Percentiles rank a stretch among this genome's conserved stretches.
Conservation (phyloP, 352 stramenopile genomes). For the Thalassiosira hispida region DNA sequence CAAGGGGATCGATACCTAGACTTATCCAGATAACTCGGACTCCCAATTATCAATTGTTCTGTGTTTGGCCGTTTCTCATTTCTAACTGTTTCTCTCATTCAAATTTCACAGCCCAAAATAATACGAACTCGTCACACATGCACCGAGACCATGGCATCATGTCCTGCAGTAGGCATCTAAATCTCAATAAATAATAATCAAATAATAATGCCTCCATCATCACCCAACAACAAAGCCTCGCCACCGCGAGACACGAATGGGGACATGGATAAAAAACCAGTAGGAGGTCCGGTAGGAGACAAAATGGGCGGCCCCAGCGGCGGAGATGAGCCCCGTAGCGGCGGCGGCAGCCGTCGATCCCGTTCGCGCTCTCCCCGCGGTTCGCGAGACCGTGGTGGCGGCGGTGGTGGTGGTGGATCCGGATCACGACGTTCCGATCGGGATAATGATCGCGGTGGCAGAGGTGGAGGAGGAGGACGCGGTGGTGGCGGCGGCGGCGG, state of each 20-base stretch:
- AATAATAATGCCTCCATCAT: neutral
- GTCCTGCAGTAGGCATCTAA: too few relatives aligned
- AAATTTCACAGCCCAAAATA: too few relatives aligned
- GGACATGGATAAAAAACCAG: neutral
- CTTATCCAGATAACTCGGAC: too few relatives aligned
- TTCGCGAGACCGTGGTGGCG: slow-evolving; percentile 4
- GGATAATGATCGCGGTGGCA: neutral
- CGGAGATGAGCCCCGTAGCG: slow-evolving; percentile 10
- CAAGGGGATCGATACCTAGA: too few relatives aligned
- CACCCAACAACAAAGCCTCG: neutral
- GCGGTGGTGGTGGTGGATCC: neutral
- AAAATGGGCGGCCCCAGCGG: neutral
- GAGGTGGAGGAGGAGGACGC: neutral
- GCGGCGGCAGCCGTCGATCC: neutral
- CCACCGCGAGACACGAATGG: neutral
- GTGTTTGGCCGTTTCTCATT: too few relatives aligned
- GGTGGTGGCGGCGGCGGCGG: neutral
- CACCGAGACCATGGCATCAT: too few relatives aligned
- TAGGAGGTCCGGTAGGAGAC: neutral
- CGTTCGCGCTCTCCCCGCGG: slow-evolving; percentile 13
- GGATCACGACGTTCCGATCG: neutral
- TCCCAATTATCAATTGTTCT: too few relatives aligned
- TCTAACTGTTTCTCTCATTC: too few relatives aligned
- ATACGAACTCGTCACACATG: too few relatives aligned
- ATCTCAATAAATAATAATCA: neutral